Evolutionary conservation across 2,329 filamentous ascomycete species (phyloP).

Genomic region (Fusarium gaditjirri): DNA sequence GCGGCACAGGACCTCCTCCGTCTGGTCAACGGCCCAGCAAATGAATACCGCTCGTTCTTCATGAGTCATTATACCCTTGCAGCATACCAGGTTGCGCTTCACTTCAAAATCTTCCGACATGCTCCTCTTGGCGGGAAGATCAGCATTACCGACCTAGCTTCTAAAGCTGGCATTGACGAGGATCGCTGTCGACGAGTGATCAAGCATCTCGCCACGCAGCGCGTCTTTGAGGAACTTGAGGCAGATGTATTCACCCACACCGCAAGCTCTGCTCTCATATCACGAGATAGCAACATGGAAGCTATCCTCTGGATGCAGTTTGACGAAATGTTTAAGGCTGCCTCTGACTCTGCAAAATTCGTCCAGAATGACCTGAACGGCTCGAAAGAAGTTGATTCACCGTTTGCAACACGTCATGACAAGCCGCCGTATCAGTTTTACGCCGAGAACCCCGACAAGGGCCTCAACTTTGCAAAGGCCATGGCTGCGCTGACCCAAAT

Average conservation of each 20-base stretch:
- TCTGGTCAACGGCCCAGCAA: not conserved
- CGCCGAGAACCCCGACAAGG: not conserved
- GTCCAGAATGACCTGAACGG: not conserved
- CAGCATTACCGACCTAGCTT: not conserved
- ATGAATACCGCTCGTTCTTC: not conserved
- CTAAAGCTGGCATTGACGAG: not conserved
- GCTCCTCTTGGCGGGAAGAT: accelerated
- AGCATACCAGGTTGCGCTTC: not conserved
- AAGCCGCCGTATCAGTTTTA: not conserved
- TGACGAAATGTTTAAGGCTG: not conserved
- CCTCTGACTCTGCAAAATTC: not conserved
- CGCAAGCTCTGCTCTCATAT: not conserved
- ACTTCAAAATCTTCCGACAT: not conserved
- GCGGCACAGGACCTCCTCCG: not conserved
- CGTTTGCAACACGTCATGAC: not conserved
- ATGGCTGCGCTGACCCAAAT: not conserved
- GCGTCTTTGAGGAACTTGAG: not conserved
- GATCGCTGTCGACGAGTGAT: not conserved
- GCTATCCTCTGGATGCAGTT: not conserved
- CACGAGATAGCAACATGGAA: not conserved
- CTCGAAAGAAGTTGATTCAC: not conserved
- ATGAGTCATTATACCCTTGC: not conserved
- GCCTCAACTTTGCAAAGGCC: not conserved
- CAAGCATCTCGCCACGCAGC: not conserved
- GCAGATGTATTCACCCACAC: not conserved